A percentile compares a stretch with the other conserved stretches of the same genome.
Evolutionary conservation across 805 yeast species (phyloP).

Genomic region (Spathaspora boniae): DNA sequence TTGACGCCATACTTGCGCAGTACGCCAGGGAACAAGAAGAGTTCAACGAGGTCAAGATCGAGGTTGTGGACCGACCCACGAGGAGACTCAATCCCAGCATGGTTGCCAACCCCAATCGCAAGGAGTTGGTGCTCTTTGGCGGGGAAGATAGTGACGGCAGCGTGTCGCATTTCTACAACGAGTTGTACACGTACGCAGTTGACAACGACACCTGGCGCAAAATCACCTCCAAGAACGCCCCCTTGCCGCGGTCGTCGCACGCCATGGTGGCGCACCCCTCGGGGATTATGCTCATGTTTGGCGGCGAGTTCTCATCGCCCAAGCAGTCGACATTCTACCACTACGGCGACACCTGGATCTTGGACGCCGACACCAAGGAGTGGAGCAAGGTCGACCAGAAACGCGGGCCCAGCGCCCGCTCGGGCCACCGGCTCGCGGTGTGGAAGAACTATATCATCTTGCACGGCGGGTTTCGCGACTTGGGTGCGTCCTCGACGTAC

Average conservation of each 20-base stretch:
- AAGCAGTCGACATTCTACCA: slow-evolving; percentile 95
- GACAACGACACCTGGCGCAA: slow-evolving; percentile 82
- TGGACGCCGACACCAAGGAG: slow-evolving; percentile 79
- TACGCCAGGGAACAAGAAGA: slow-evolving; percentile 77
- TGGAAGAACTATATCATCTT: slow-evolving; percentile 90
- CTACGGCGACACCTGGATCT: slow-evolving; percentile 93
- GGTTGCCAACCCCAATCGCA: slow-evolving; percentile 73
- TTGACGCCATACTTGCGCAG: slow-evolving; percentile 77
- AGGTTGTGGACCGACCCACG: slow-evolving; percentile 56
- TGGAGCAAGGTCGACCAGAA: slow-evolving; percentile 85
- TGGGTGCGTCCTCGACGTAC: slow-evolving; percentile 81
- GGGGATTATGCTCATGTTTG: slow-evolving; percentile 81
- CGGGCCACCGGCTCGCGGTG: slow-evolving; percentile 85
- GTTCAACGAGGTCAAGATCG: slow-evolving; percentile 67
- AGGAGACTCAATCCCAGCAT: slow-evolving; percentile 71
- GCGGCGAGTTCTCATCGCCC: slow-evolving; percentile 97
- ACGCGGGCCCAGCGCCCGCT: slow-evolving; percentile 72
- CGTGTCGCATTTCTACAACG: slow-evolving; percentile 73
- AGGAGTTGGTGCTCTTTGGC: slow-evolving; percentile 82
- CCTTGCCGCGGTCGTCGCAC: slow-evolving; percentile 90
- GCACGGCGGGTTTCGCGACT: slow-evolving; percentile 91
- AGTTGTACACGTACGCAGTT: slow-evolving; percentile 65
- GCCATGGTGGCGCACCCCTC: slow-evolving; percentile 92
- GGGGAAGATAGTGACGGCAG: slow-evolving; percentile 67
- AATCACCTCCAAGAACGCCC: slow-evolving; percentile 77